A percentile compares a stretch with the other conserved stretches of the same genome.
Evolutionary conservation across 1,139 yeast genomes (phyloP).

Genomic region (Hansenula sp.): DNA sequence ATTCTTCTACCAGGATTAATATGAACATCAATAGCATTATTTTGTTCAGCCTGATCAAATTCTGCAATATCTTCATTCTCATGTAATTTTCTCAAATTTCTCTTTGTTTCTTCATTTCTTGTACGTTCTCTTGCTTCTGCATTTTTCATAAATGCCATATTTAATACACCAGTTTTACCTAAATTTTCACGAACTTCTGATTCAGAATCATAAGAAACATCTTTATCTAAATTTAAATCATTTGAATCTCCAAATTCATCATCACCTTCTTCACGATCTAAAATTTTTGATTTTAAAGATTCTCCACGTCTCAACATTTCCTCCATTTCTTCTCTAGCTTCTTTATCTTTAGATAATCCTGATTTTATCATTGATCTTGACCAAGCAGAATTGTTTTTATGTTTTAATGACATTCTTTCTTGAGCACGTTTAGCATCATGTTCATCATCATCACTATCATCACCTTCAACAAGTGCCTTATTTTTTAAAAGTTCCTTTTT

Average conservation of each 20-base stretch:
- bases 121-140: slow-evolving; percentile 66
- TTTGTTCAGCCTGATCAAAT: slow-evolving; percentile 29
- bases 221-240: slow-evolving; percentile 42
- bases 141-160: slow-evolving; percentile 91
- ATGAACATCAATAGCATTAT: slow-evolving; percentile 35
- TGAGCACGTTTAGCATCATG: slow-evolving; percentile 72
- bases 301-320: slow-evolving; percentile 92
- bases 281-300: slow-evolving; percentile 63
- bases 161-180: slow-evolving; percentile 80
- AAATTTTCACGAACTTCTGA: slow-evolving; percentile 35
- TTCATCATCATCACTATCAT: slow-evolving; percentile 58
- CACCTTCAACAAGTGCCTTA: slow-evolving; percentile 63
- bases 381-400: slow-evolving; percentile 86
- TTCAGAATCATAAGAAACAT: slow-evolving; percentile 32
- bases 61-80: slow-evolving; percentile 38
- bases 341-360: slow-evolving; percentile 84
- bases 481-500: slow-evolving; percentile 79
- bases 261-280: slow-evolving; percentile 55
- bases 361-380: slow-evolving; percentile 87
- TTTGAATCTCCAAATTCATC: slow-evolving; percentile 48
- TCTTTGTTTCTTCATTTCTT: slow-evolving; percentile 50
- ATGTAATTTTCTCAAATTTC: slow-evolving; percentile 42
- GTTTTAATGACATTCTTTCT: slow-evolving; percentile 89
- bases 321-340: slow-evolving; percentile 83
- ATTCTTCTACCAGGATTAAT: slow-evolving; percentile 78